phyloP scores from a whole-genome alignment of 192 early-diverging fungal species.

The Coemansia biformis region DNA sequence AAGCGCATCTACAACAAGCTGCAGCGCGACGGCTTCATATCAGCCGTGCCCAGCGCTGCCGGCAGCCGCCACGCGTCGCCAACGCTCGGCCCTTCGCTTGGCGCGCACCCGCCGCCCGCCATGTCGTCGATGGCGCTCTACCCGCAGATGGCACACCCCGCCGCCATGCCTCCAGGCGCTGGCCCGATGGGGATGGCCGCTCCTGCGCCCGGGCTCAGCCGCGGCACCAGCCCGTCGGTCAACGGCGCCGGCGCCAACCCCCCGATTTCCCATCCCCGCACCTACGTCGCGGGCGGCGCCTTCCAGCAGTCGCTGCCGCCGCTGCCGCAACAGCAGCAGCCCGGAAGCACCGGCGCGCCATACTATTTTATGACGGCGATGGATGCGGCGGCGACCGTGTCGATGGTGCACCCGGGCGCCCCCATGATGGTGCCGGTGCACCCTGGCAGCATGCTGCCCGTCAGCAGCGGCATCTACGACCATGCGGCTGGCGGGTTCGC shows the following conservation, averaged over 20 bases:
- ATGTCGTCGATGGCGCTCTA: conserved; percentile 37
- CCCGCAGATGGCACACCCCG: conserved; percentile 11
- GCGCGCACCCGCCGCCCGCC: conserved; percentile 21
- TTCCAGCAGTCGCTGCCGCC: conserved; percentile 18
- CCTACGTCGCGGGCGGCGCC: conserved; percentile 13
- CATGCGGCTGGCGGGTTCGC: not conserved
- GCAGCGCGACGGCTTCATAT: conserved; percentile 50
- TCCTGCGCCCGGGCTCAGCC: conserved; percentile 22
- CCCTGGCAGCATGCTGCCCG: conserved; percentile 2
- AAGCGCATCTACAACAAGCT: conserved; percentile 83
- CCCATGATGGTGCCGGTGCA: conserved; percentile 21
- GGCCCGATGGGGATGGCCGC: not conserved
- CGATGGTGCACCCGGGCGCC: conserved; percentile 10
- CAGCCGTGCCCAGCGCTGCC: conserved; percentile 39
- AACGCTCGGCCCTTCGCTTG: conserved; percentile 36
- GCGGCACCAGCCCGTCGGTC: conserved; percentile 28
- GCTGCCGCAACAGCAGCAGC: conserved; percentile 14
- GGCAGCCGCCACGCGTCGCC: conserved; percentile 48
- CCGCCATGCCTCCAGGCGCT: not conserved
- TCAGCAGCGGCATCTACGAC: conserved; percentile 1
- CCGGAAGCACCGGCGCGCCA: conserved; percentile 18
- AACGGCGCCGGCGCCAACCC: conserved; percentile 2
- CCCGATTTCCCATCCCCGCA: conserved; percentile 7
- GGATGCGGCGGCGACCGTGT: conserved; percentile 16
- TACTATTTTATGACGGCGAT: conserved; percentile 36